Percentiles rank a stretch among this genome's conserved stretches.
Evolutionary conservation across 2,329 filamentous ascomycete genomes (phyloP).

Genomic region (Fusarium sp.): DNA sequence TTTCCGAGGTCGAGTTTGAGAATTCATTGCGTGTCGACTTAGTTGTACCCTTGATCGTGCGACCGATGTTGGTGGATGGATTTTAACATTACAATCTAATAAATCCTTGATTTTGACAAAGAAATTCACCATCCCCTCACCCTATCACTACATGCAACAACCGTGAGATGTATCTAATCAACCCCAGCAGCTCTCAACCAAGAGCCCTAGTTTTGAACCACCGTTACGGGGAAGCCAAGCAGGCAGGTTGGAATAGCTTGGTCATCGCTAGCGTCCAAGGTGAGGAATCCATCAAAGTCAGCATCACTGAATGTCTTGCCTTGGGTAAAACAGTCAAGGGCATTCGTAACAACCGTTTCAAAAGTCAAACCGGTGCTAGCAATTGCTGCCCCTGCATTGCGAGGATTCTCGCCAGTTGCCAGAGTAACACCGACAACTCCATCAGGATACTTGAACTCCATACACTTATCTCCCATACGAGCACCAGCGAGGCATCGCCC

Average conservation of each 20-base stretch:
- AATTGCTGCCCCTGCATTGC: not conserved
- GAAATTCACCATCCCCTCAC: too few relatives aligned
- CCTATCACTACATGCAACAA: too few relatives aligned
- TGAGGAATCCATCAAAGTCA: slow-evolving; percentile 1
- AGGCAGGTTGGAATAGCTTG: not conserved
- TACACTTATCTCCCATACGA: not conserved
- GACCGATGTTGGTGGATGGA: too few relatives aligned
- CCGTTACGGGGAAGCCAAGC: too few relatives aligned
- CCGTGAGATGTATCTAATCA: too few relatives aligned
- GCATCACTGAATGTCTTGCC: not conserved
- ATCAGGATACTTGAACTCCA: slow-evolving; percentile 3
- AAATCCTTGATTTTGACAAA: too few relatives aligned
- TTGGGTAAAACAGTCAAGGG: not conserved
- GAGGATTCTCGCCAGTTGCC: not conserved
- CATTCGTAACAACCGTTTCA: not conserved
- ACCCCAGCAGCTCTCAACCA: too few relatives aligned
- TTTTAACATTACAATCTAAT: too few relatives aligned
- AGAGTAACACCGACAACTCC: not conserved
- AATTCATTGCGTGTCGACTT: too few relatives aligned
- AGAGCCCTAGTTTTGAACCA: too few relatives aligned
- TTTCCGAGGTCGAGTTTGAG: too few relatives aligned
- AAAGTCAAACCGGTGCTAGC: not conserved
- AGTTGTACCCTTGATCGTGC: too few relatives aligned
- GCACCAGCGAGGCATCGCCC: not conserved
- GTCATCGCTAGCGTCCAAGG: not conserved